Evolutionary conservation across 768 basidiomycete species (phyloP).

Genomic region (Leccinum obscurum): DNA sequence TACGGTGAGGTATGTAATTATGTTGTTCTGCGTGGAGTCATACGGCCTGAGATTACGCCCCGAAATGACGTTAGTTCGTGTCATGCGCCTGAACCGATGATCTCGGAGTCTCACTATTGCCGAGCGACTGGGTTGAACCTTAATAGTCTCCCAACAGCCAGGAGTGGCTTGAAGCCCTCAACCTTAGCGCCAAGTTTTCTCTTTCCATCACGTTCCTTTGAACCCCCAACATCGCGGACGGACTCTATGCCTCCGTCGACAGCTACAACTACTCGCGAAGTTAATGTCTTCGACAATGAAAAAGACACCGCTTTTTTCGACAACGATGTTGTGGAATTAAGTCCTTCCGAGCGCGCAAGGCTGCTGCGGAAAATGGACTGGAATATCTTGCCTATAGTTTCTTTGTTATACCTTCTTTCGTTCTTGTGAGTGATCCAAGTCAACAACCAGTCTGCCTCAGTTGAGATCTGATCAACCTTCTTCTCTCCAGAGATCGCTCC

Average conservation of each 20-base stretch:
- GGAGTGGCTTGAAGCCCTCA: neutral
- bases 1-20: neutral
- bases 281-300: conserved; percentile 8
- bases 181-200: neutral
- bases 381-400: conserved; percentile 46
- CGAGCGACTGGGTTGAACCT: neutral
- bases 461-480: neutral
- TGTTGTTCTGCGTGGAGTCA: neutral
- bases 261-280: conserved; percentile 12
- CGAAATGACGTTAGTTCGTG: neutral
- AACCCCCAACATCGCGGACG: neutral
- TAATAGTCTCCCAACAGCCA: neutral
- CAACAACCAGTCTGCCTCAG: neutral
- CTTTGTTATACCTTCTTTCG: conserved; percentile 45
- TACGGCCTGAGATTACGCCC: neutral
- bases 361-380: conserved; percentile 44
- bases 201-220: neutral
- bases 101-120: neutral
- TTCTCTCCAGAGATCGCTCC: conserved; percentile 38
- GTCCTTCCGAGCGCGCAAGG: conserved; percentile 24
- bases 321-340: conserved; percentile 7
- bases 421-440: conserved; percentile 40
- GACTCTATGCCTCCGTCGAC: conserved; percentile 19
- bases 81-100: neutral
- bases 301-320: conserved; percentile 4